Conservation (phyloP, 768 basidiomycete species). For the Agaricus subrufescens region DNA sequence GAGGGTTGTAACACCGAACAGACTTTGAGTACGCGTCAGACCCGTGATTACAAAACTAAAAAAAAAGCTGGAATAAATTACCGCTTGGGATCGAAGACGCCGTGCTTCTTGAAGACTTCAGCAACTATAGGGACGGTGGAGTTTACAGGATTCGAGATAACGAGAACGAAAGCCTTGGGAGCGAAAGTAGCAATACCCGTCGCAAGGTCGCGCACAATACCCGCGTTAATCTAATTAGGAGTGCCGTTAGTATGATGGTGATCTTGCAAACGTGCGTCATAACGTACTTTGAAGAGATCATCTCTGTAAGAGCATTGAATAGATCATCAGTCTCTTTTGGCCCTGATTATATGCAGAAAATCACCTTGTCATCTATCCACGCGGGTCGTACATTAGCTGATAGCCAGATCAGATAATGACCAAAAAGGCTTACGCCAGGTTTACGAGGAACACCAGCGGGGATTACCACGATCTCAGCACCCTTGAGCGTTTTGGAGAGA, state of each 20-base stretch:
- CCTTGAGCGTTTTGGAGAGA: slow-evolving; percentile 75
- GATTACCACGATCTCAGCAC: slow-evolving; percentile 89
- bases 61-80: slow-evolving; percentile 22
- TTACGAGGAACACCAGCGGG: slow-evolving; percentile 97
- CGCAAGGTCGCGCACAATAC: slow-evolving; percentile 92
- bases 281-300: slow-evolving; percentile 86
- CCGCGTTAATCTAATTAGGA: slow-evolving; percentile 84
- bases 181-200: slow-evolving; percentile 77
- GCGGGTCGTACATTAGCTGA: slow-evolving; percentile 12
- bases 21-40: slow-evolving; percentile 33
- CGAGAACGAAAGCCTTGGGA: slow-evolving; percentile 90
- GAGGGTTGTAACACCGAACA: slow-evolving; percentile 97
- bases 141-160: slow-evolving; percentile 99
- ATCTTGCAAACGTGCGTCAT: background rate
- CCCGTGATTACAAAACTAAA: background rate
- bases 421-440: slow-evolving; percentile 64
- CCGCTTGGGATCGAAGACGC: slow-evolving; percentile 90
- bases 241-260: background rate
- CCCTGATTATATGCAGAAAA: slow-evolving; percentile 12
- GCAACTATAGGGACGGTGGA: slow-evolving; percentile 97
- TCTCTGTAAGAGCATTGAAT: slow-evolving; percentile 47
- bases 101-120: slow-evolving; percentile 91
- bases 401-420: slow-evolving; percentile 4
- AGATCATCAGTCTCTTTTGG: slow-evolving; percentile 12
- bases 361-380: slow-evolving; percentile 49